Evolutionary conservation across 768 basidiomycete species (phyloP).

Genomic region (Termitomyces sp.): DNA sequence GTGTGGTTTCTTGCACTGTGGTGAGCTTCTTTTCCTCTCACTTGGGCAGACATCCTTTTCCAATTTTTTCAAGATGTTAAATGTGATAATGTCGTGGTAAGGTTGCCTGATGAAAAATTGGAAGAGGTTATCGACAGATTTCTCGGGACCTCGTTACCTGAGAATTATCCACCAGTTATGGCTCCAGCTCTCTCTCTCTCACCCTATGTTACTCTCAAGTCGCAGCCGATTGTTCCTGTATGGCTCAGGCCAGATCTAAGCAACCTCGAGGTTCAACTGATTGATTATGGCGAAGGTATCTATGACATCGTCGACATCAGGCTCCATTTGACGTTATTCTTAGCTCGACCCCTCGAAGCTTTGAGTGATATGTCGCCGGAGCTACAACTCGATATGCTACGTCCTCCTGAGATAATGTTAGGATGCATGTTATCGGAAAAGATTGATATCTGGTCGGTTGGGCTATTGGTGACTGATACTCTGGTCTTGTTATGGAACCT

Average conservation of each 20-base stretch:
- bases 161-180: neutral
- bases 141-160: neutral
- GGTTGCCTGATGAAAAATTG: neutral
- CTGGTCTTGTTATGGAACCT: neutral
- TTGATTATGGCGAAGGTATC: slow-evolving; percentile 2
- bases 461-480: neutral
- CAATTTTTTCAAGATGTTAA: neutral
- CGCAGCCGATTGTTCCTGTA: neutral
- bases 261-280: neutral
- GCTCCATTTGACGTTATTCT: neutral
- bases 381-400: neutral
- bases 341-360: neutral
- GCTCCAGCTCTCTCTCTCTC: neutral
- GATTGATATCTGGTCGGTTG: slow-evolving; percentile 4
- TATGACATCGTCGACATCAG: neutral
- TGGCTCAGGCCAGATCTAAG: neutral
- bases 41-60: neutral
- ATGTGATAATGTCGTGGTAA: neutral
- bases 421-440: neutral
- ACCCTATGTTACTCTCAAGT: neutral
- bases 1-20: neutral
- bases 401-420: neutral
- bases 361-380: neutral
- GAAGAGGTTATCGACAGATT: neutral
- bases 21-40: neutral